phyloP scores from a whole-genome alignment of 2,329 filamentous ascomycete genomes.

The Periglandula ipomoeae region DNA sequence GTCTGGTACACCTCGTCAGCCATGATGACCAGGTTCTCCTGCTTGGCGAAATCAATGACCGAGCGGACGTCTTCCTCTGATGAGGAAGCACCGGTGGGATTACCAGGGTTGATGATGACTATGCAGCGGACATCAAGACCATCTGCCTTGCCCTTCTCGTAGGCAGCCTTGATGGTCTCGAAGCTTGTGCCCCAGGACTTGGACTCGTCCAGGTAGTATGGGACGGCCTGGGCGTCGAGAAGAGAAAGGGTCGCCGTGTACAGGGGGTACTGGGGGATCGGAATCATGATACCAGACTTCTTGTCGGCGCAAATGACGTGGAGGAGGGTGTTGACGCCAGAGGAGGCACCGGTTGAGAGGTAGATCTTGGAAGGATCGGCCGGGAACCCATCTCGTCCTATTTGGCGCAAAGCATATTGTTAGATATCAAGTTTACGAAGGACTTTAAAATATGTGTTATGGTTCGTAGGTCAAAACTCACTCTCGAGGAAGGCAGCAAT shows the following conservation, averaged over 20 bases:
- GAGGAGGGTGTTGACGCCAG: conserved; percentile 88
- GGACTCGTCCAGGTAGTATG: conserved; percentile 86
- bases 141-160: conserved; percentile 63
- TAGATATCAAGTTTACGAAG: too few relatives aligned
- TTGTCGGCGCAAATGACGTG: conserved; percentile 75
- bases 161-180: conserved; percentile 61
- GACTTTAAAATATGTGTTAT: too few relatives aligned
- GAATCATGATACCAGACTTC: conserved; percentile 77
- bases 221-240: conserved; percentile 77
- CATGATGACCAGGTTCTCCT: conserved; percentile 80
- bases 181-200: conserved; percentile 84
- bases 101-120: conserved; percentile 96
- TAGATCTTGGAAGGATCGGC: conserved; percentile 76
- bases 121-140: conserved; percentile 86
- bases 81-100: conserved; percentile 87
- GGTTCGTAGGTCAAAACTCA: too few relatives aligned
- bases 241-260: conserved; percentile 90
- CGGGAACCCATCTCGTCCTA: conserved; percentile 79
- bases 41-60: conserved; percentile 78
- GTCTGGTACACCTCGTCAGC: conserved; percentile 99
- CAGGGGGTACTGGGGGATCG: conserved; percentile 95
- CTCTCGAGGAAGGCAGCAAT: conserved; percentile 88
- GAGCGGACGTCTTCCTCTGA: conserved; percentile 67
- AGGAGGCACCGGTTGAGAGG: conserved; percentile 83
- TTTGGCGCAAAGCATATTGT: neutral